Percentiles rank a stretch among this genome's conserved stretches.
Conservation (phyloP, 179 eudicot species). For the Camellia oleifera region DNA sequence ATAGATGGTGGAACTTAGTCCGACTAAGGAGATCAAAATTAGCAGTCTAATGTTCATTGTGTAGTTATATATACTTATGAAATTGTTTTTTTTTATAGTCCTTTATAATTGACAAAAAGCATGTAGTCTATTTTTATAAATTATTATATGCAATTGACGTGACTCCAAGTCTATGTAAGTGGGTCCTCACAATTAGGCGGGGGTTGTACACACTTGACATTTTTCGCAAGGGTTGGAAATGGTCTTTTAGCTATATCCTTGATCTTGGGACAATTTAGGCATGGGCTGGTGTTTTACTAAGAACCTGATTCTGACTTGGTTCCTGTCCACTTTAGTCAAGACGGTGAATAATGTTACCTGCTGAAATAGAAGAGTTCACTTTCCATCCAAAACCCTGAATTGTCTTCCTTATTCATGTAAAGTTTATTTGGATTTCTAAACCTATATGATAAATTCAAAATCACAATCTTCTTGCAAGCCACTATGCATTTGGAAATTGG, state of each 20-base stretch:
- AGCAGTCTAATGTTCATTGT: too few relatives aligned
- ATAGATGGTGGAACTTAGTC: too few relatives aligned
- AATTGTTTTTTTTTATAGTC: too few relatives aligned
- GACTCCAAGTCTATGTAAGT: too few relatives aligned
- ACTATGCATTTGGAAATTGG: background rate
- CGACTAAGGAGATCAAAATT: too few relatives aligned
- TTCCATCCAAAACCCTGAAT: background rate
- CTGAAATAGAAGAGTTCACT: conserved; percentile 2
- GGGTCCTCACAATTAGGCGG: background rate
- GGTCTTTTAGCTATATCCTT: background rate
- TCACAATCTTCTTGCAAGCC: background rate
- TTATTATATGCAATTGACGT: too few relatives aligned
- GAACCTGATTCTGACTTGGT: background rate
- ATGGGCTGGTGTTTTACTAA: background rate
- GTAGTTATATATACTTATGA: too few relatives aligned
- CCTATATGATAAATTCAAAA: background rate
- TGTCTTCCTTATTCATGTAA: background rate
- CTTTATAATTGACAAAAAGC: too few relatives aligned
- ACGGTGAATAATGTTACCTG: background rate
- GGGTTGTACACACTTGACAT: background rate
- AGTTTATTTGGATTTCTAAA: background rate
- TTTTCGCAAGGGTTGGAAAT: background rate
- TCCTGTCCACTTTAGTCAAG: background rate
- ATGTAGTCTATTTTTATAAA: too few relatives aligned
- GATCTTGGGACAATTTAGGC: background rate